These are phyloP conservation scores for Candida suzukii DNA, from an alignment of 805 yeast species.

Conservation along the genomic window DNA sequence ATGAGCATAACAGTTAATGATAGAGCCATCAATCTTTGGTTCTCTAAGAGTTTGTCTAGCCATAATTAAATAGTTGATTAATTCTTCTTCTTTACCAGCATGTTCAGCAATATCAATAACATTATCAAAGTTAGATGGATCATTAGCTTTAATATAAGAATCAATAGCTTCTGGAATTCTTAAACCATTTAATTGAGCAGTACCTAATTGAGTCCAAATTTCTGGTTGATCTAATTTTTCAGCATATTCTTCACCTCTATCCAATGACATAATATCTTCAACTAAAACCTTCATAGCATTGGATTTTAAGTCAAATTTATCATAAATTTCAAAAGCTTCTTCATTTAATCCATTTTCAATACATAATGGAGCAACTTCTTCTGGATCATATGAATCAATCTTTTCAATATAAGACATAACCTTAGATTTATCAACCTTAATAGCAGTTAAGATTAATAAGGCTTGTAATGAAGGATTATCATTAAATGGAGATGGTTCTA, in stretches of 20 bases:
- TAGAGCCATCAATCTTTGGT: conserved; percentile 87
- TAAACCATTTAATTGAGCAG: conserved; percentile 91
- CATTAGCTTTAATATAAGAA: conserved; percentile 87
- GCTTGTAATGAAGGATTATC: conserved; percentile 96
- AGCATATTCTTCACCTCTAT: conserved; percentile 90
- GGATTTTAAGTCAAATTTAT: conserved; percentile 67
- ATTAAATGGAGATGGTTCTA: conserved; percentile 95
- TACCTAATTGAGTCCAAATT: conserved; percentile 92
- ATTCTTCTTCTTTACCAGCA: conserved; percentile 94
- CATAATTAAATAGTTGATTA: conserved; percentile 79
- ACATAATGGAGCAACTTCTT: conserved; percentile 89
- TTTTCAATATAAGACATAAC: conserved; percentile 81
- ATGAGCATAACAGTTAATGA: conserved; percentile 81
- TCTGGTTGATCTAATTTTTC: conserved; percentile 82
- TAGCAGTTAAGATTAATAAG: conserved; percentile 84
- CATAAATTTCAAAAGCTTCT: conserved; percentile 91
- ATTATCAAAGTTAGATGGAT: conserved; percentile 82
- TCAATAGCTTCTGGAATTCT: conserved; percentile 87
- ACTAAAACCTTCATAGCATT: conserved; percentile 88
- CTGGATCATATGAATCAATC: conserved; percentile 84
- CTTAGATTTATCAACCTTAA: conserved; percentile 86
- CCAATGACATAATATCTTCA: conserved; percentile 89
- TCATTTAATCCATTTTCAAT: conserved; percentile 82
- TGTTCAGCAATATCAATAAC: conserved; percentile 94
- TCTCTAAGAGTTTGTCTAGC: conserved; percentile 90